Evolutionary conservation across 2,329 filamentous ascomycete species (phyloP).

Genomic region (Fusarium beomiforme): DNA sequence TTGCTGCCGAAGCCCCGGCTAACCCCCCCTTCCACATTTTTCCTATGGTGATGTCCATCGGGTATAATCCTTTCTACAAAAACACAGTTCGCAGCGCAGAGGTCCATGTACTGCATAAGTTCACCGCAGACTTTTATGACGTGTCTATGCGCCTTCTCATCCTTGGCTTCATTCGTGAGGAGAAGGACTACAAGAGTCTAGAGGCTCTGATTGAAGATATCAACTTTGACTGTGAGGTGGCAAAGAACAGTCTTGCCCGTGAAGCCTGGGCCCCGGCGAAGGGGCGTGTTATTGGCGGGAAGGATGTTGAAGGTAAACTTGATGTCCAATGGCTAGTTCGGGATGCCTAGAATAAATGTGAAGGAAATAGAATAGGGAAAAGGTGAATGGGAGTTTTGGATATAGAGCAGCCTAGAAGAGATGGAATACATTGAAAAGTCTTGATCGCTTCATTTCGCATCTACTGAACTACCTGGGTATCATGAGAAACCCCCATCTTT

Average conservation of each 20-base stretch:
- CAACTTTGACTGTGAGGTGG: constrained; percentile 85
- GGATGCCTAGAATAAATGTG: constrained; percentile 27
- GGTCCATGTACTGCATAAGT: constrained; percentile 86
- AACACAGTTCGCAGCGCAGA: constrained; percentile 88
- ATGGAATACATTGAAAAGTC: constrained; percentile 7
- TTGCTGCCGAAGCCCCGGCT: constrained; percentile 12
- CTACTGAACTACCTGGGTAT: constrained; percentile 38
- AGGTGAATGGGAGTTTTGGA: constrained; percentile 35
- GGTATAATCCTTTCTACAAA: constrained; percentile 98
- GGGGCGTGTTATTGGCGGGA: constrained; percentile 46
- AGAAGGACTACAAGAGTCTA: constrained; percentile 85
- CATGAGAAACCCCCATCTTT: constrained; percentile 29
- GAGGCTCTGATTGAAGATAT: constrained; percentile 92
- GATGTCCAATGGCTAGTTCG: constrained; percentile 54
- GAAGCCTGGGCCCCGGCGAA: constrained; percentile 64
- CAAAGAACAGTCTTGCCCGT: constrained; percentile 75
- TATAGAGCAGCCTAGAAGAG: constrained; percentile 36
- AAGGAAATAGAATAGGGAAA: constrained; percentile 7
- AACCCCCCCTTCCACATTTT: constrained; percentile 61
- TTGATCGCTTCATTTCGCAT: constrained; percentile 31
- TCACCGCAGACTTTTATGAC: constrained; percentile 86
- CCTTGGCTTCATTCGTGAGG: constrained; percentile 87
- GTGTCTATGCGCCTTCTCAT: constrained; percentile 81
- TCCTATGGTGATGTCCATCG: constrained; percentile 93
- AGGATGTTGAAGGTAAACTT: constrained; percentile 45